Evolutionary conservation across 495 filamentous ascomycete genomes (phyloP).

Genomic region (Neurospora pannonica): DNA sequence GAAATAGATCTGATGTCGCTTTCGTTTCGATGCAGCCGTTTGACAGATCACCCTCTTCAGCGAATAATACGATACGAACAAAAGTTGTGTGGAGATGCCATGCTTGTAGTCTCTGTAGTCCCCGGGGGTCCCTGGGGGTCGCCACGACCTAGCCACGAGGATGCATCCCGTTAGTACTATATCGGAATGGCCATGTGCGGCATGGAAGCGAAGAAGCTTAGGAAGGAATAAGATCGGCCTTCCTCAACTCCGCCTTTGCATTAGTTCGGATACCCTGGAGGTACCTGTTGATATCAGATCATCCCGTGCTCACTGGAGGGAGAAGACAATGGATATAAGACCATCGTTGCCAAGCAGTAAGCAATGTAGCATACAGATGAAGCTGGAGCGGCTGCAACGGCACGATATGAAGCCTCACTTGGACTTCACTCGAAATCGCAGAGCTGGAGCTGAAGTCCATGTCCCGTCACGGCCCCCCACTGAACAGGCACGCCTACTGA

Average conservation of each 20-base stretch:
- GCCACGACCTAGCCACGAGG: neutral
- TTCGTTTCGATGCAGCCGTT: neutral
- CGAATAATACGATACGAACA: neutral
- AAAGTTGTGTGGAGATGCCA: neutral
- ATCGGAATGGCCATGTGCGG: neutral
- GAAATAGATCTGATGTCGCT: neutral
- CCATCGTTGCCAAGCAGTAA: neutral
- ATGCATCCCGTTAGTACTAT: neutral
- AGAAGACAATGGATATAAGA: neutral
- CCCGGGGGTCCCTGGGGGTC: too few species aligned
- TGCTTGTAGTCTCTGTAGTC: neutral
- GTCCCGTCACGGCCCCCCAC: too few species aligned
- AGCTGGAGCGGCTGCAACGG: too few species aligned
- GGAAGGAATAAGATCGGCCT: neutral
- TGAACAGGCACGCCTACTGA: neutral
- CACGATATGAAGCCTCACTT: too few species aligned
- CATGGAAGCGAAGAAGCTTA: neutral
- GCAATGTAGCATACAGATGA: neutral
- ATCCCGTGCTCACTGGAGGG: neutral
- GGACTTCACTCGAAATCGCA: neutral
- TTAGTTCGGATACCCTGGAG: neutral
- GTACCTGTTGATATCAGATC: neutral
- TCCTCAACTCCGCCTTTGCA: neutral
- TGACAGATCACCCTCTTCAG: neutral
- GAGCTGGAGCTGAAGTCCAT: neutral